These are phyloP conservation scores for Hyaloscypha hepaticicola DNA, from an alignment of 495 filamentous ascomycete species.

Conservation along the genomic window DNA sequence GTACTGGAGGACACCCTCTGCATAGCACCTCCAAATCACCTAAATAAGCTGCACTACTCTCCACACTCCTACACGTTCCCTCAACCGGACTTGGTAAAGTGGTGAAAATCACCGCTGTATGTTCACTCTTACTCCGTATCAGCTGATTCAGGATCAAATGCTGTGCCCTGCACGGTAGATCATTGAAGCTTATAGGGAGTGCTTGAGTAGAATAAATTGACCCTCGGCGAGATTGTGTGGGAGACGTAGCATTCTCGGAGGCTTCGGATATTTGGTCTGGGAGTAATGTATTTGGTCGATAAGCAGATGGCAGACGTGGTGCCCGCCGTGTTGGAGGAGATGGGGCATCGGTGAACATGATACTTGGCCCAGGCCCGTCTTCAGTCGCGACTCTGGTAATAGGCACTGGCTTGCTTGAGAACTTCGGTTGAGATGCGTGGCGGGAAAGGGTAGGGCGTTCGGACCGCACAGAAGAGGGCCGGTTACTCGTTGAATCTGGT, in stretches of 20 bases:
- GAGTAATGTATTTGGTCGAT: slow-evolving; percentile 11
- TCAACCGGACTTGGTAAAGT: slow-evolving; percentile 77
- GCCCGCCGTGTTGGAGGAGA: slow-evolving; percentile 31
- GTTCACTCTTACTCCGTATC: slow-evolving; percentile 63
- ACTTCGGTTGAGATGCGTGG: slow-evolving; percentile 54
- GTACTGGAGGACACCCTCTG: slow-evolving; percentile 62
- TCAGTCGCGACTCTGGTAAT: slow-evolving; percentile 64
- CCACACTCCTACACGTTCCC: slow-evolving; percentile 67
- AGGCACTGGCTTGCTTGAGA: slow-evolving; percentile 73
- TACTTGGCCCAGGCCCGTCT: slow-evolving; percentile 66
- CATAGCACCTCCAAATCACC: slow-evolving; percentile 75
- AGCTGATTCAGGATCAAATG: slow-evolving; percentile 85
- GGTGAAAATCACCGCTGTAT: slow-evolving; percentile 81
- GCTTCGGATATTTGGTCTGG: slow-evolving; percentile 18
- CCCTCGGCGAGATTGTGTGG: slow-evolving; percentile 32
- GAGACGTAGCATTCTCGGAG: slow-evolving; percentile 10
- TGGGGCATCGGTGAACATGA: slow-evolving; percentile 67
- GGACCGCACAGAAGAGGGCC: slow-evolving; percentile 21
- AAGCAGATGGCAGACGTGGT: slow-evolving; percentile 25
- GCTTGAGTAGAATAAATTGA: slow-evolving; percentile 62
- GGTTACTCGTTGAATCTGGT: neutral
- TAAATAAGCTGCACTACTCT: slow-evolving; percentile 68
- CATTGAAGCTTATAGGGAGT: slow-evolving; percentile 76
- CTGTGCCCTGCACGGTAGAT: slow-evolving; percentile 77
- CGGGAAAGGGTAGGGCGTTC: slow-evolving; percentile 49